phyloP scores from a whole-genome alignment of 202 grass and related monocot species.

The Panicum virgatum region DNA sequence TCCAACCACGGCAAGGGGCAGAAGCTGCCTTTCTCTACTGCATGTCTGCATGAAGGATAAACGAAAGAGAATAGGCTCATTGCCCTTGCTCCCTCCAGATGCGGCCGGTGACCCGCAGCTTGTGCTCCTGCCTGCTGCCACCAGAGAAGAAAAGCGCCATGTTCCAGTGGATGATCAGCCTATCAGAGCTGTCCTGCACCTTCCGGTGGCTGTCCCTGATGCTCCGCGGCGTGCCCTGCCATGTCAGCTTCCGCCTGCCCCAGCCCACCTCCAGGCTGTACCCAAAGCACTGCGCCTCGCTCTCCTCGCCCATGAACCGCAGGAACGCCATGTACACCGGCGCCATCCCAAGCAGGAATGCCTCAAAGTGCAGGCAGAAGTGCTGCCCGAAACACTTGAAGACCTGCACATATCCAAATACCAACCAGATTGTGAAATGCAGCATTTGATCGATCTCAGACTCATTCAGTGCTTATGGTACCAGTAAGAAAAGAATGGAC shows the following conservation, averaged over 20 bases:
- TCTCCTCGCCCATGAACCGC: slow-evolving; percentile 90
- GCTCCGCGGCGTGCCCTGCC: slow-evolving; percentile 79
- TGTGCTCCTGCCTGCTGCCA: slow-evolving; percentile 66
- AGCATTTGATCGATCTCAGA: not conserved
- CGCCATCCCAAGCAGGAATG: slow-evolving; percentile 73
- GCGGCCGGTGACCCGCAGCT: slow-evolving; percentile 76
- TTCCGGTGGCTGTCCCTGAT: slow-evolving; percentile 81
- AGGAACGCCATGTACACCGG: slow-evolving; percentile 89
- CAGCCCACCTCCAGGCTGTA: slow-evolving; percentile 91
- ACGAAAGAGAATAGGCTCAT: not conserved
- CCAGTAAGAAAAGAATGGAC: not conserved
- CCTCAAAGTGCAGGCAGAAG: slow-evolving; percentile 91
- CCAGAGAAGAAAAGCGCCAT: slow-evolving; percentile 82
- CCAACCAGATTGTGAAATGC: not conserved
- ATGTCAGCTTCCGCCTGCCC: slow-evolving; percentile 70
- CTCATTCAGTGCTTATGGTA: not conserved
- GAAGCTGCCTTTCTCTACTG: not conserved
- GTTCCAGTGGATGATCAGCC: slow-evolving; percentile 82
- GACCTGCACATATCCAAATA: slow-evolving; percentile 42
- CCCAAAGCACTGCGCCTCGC: slow-evolving; percentile 68
- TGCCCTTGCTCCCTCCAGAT: slow-evolving; percentile 84
- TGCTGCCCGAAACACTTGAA: slow-evolving; percentile 89
- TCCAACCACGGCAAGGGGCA: not conserved
- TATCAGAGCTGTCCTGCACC: slow-evolving; percentile 82
- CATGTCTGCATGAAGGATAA: not conserved